Evolutionary conservation across 2,329 filamentous ascomycete species (phyloP).

Genomic region (Exophiala mesophila): DNA sequence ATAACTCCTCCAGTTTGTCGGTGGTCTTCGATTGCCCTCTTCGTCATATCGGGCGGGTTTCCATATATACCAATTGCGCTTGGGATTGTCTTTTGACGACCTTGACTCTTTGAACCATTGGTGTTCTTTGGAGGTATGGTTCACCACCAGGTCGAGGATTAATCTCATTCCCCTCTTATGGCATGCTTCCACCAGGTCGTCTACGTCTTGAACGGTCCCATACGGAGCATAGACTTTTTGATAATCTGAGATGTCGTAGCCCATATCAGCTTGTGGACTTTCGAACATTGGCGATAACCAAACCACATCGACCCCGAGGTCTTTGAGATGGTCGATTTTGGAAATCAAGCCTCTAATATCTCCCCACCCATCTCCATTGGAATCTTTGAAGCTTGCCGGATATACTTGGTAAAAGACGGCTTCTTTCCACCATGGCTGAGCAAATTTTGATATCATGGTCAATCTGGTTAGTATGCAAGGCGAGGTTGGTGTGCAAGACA

Average conservation of each 20-base stretch:
- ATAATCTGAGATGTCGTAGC: conserved; percentile 65
- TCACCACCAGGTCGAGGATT: conserved; percentile 70
- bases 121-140: conserved; percentile 62
- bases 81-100: conserved; percentile 43
- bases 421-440: conserved; percentile 37
- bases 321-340: conserved; percentile 28
- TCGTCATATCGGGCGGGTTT: conserved; percentile 49
- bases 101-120: conserved; percentile 55
- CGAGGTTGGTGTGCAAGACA: too few relatives aligned
- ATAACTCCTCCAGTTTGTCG: conserved; percentile 51
- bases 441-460: conserved; percentile 2
- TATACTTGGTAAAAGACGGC: conserved; percentile 31
- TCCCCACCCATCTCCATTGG: conserved; percentile 30
- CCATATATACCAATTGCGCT: conserved; percentile 64
- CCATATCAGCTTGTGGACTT: conserved; percentile 61
- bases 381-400: conserved; percentile 30
- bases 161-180: conserved; percentile 63
- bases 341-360: conserved; percentile 29
- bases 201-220: conserved; percentile 61
- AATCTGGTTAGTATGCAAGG: too few relatives aligned
- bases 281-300: conserved; percentile 54
- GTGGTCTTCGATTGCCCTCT: conserved; percentile 51
- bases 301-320: conserved; percentile 29
- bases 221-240: conserved; percentile 60
- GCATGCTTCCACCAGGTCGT: conserved; percentile 54